These are phyloP conservation scores for Sporothrix phasma DNA, from an alignment of 2,329 filamentous ascomycete species.

Conservation along the genomic window DNA sequence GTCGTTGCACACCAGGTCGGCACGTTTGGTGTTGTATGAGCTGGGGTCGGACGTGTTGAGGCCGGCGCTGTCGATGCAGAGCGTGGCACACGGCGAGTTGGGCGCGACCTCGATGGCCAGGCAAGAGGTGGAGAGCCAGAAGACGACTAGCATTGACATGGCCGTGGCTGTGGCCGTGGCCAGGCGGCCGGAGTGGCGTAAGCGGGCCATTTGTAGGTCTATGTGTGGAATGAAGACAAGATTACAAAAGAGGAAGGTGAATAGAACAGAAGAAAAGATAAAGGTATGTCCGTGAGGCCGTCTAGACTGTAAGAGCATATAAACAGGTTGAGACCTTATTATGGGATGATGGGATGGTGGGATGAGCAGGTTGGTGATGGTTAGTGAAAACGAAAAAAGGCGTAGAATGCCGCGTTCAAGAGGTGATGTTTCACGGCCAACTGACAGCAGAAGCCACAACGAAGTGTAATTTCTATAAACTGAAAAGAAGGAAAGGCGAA, in stretches of 20 bases:
- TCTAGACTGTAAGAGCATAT: background rate
- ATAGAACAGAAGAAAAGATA: background rate
- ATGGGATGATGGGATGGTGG: background rate
- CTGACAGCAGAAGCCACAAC: background rate
- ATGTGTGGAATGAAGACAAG: background rate
- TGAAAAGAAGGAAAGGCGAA: background rate
- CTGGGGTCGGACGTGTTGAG: constrained; percentile 36
- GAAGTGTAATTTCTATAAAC: background rate
- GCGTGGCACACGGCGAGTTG: constrained; percentile 43
- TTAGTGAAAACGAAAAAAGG: background rate
- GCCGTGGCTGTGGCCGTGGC: background rate
- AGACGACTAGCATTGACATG: background rate
- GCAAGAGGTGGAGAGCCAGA: constrained; percentile 15
- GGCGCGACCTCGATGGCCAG: constrained; percentile 40
- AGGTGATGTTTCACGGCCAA: background rate
- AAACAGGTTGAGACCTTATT: background rate
- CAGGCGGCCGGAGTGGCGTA: background rate
- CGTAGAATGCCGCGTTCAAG: background rate
- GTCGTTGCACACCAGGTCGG: constrained; percentile 41
- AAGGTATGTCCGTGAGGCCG: background rate
- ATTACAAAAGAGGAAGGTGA: no score
- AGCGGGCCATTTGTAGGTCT: background rate
- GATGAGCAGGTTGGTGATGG: no score
- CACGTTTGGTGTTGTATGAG: constrained; percentile 34
- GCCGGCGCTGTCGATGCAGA: constrained; percentile 36